Base-by-base conservation (phyloP, 1,139 yeast species). In the Hemisphaericaspora xylanilytica region DNA sequence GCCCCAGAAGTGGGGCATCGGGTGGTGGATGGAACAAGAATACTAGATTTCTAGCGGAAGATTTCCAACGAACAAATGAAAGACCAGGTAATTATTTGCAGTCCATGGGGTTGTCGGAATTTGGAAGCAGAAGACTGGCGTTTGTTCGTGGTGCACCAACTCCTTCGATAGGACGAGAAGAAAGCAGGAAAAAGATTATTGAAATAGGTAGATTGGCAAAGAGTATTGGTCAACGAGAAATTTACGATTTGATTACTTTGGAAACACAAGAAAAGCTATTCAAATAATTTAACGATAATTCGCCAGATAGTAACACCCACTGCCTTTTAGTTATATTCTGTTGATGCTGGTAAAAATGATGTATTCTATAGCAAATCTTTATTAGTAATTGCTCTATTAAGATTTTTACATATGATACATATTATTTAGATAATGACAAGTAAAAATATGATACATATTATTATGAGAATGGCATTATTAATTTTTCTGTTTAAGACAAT, bases 251-350 rank as follows among this genome's bases (percentile, higher is more conserved):
- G 33, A 46, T 57, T 13, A 44, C 51, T n/a, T 31, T 46, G 14
- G 54, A 52, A 26, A 43, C 52, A 1, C 59, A 58, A 35, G 47
- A 44, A 11, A 48, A 40, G 25, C 39, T 55, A 12, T 55, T 55
- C 38, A 28, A 44, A 28, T 47, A 40, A 30, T 3, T 2, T 2
- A 11, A 14, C 28, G 10, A 3, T 20, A 8, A 20, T 20, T 20
- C 8, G 5, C 8, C 8, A 20, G 5, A 6, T 20, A 20, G 21
- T 20, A 6, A 6, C 21, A 8, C 8, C 21, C 21, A 20, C 21
- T n/a, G n/a, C n/a, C n/a, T n/a, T n/a, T n/a, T n/a, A n/a, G n/a
- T n/a, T n/a, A n/a, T n/a, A n/a, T n/a, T n/a, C n/a, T n/a, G n/a
- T n/a, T n/a, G n/a, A n/a, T n/a, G n/a, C n/a, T n/a, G n/a, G n/a